Evolutionary conservation across 164 flowering plant species (phyloP).

Genomic region (Buxus sempervirens): DNA sequence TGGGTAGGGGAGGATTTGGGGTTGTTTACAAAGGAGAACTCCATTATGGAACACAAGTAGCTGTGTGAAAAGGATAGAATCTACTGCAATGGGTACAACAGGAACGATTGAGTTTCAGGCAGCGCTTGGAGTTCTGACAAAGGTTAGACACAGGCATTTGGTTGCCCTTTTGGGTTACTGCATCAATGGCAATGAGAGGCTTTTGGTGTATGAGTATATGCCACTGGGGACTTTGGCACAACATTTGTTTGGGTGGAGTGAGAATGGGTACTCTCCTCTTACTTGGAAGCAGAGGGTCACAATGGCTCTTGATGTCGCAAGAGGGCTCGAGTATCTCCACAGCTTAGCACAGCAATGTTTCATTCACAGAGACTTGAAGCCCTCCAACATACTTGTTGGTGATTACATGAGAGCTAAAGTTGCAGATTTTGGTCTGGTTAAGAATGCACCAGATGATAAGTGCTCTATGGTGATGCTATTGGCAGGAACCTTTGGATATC

Average conservation of each 20-base stretch:
- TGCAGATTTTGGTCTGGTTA: slow-evolving; percentile 23
- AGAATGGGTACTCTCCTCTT: slow-evolving; percentile 9
- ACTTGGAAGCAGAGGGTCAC: slow-evolving; percentile 24
- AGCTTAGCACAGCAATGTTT: slow-evolving; percentile 21
- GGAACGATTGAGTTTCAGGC: slow-evolving; percentile 19
- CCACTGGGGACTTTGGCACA: slow-evolving; percentile 14
- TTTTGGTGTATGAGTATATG: slow-evolving; percentile 19
- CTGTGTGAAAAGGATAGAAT: slow-evolving; percentile 22
- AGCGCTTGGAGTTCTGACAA: slow-evolving; percentile 18
- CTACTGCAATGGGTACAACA: slow-evolving; percentile 6
- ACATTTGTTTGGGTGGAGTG: slow-evolving; percentile 11
- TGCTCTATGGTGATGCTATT: slow-evolving; percentile 18
- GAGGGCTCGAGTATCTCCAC: slow-evolving; percentile 20
- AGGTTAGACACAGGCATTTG: slow-evolving; percentile 19
- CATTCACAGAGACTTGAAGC: slow-evolving; percentile 28
- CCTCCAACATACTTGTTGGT: slow-evolving; percentile 25
- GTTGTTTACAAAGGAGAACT: slow-evolving; percentile 20
- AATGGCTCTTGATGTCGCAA: slow-evolving; percentile 19
- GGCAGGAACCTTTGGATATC: slow-evolving; percentile 28
- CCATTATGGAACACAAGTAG: slow-evolving; percentile 14
- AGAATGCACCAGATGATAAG: slow-evolving; percentile 23
- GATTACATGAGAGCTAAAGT: slow-evolving; percentile 29
- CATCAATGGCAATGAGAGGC: slow-evolving; percentile 14
- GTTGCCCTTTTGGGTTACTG: slow-evolving; percentile 19
- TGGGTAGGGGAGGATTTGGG: slow-evolving; percentile 22